phyloP scores from a whole-genome alignment of 202 grass and related monocot species.

The Hordeum pubiflorum region DNA sequence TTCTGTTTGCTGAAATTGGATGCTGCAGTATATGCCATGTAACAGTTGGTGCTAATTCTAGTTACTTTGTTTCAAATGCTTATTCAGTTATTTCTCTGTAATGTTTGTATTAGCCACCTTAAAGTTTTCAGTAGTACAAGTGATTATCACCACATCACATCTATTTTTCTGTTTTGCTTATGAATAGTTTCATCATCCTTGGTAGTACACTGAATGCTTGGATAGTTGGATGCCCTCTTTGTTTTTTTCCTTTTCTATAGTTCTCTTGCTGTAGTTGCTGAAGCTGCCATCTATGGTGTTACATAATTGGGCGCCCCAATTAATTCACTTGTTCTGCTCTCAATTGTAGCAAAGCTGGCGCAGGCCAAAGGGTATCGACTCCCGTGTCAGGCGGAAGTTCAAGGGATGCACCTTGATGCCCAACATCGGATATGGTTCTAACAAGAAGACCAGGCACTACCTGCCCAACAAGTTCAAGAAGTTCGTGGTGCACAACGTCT shows the following conservation, averaged over 20 bases:
- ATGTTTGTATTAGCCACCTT: background rate
- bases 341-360: slow-evolving; percentile 33
- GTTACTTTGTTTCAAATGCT: background rate
- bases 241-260: background rate
- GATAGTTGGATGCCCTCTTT: background rate
- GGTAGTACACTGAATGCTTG: background rate
- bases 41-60: background rate
- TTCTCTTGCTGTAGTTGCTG: background rate
- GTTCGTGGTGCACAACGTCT: slow-evolving; percentile 71
- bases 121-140: background rate
- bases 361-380: slow-evolving; percentile 68
- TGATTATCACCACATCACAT: background rate
- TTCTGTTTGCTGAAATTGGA: background rate
- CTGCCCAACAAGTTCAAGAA: slow-evolving; percentile 86
- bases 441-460: slow-evolving; percentile 76
- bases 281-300: background rate
- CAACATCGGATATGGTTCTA: slow-evolving; percentile 69
- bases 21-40: background rate
- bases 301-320: too few relatives aligned
- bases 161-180: background rate
- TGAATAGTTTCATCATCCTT: background rate
- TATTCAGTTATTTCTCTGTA: background rate
- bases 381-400: slow-evolving; percentile 63
- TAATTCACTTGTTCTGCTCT: background rate
- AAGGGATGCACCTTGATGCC: slow-evolving; percentile 80